These are phyloP conservation scores for Candida boidinii DNA, from an alignment of 805 yeast species.

Conservation along the genomic window DNA sequence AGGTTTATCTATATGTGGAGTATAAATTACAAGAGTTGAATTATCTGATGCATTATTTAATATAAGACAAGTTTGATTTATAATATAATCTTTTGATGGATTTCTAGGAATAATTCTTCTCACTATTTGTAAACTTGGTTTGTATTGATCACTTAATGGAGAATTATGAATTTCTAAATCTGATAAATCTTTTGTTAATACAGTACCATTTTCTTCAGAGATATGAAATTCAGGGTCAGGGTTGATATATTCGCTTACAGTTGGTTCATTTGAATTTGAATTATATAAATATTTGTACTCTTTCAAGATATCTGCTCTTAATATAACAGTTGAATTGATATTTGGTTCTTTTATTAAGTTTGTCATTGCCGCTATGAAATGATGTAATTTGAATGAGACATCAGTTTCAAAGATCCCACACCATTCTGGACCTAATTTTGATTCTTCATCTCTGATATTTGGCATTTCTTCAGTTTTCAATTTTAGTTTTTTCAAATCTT, in stretches of 20 bases:
- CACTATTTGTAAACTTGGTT: conserved; percentile 46
- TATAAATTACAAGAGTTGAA: conserved; percentile 55
- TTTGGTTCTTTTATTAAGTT: conserved; percentile 78
- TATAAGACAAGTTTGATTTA: conserved; percentile 76
- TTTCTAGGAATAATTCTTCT: conserved; percentile 88
- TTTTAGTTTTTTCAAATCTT: too few relatives aligned
- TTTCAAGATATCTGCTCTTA: conserved; percentile 75
- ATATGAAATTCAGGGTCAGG: conserved; percentile 26
- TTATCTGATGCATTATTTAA: conserved; percentile 26
- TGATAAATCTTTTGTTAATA: conserved; percentile 22
- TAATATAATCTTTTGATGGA: conserved; percentile 73
- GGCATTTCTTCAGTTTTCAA: too few relatives aligned
- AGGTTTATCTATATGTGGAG: conserved; percentile 58
- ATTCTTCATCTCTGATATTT: conserved; percentile 29
- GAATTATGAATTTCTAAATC: conserved; percentile 33
- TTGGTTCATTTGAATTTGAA: conserved; percentile 21
- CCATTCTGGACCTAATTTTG: conserved; percentile 56
- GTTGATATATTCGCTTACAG: conserved; percentile 16
- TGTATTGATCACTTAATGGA: conserved; percentile 21
- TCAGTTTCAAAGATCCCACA: conserved; percentile 42
- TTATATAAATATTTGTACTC: conserved; percentile 35
- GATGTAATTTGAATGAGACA: conserved; percentile 41
- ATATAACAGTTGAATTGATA: conserved; percentile 82
- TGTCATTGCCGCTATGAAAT: conserved; percentile 70
- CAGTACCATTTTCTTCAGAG: conserved; percentile 9